Base-by-base conservation (phyloP, 306 rosid species). In the Fagus crenata region DNA sequence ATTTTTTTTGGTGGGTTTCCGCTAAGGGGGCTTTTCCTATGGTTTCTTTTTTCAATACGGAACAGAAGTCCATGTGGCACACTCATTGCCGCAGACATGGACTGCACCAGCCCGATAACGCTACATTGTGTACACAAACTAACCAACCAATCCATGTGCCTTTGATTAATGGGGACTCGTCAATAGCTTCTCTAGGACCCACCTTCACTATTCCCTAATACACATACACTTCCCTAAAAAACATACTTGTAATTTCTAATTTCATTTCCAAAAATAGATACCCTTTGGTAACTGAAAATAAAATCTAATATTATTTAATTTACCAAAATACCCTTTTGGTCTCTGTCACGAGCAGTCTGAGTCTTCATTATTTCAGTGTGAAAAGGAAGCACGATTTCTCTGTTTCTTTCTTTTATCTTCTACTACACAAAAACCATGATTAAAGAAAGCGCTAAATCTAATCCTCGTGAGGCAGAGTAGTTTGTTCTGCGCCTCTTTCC, bases 81-180 rank as follows among this genome's bases (percentile, higher is more conserved):
- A 7, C 17, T 28, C 4, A 2, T 33, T 61, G 69, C 70, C 40
- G 35, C 49, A 49, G 15, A 36, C 2, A 64, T 15, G 56, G 79
- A 64, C 31, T 13, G 17, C 15, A 11, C 54, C 46, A 67, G 49
- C 39, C 39, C 37, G 65, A 28, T 49, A 49, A 64, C 80, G 81
- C 68, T 65, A 37, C 22, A 54, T 53, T 6, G 56, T 78, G 83
- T 83, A 53, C 35, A 36, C 69, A 39, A 39, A 55, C 79, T 43
- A 80, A 69, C 84, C 71, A 90, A 83, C 92, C 79, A 5, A 64
- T 77, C 77, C 92, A 90, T 81, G 86, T 90, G 95, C 61, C 53
- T 42, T 82, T 75, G 77, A 75, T 77, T 81, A 75, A 77, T 68
- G 17, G 53, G 17, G 11, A 49, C 73, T 35, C 7, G 49, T 64